Percentiles rank a stretch among this genome's conserved stretches.
Conservation (phyloP, 257 asterid genomes). For the Verbena officinalis region DNA sequence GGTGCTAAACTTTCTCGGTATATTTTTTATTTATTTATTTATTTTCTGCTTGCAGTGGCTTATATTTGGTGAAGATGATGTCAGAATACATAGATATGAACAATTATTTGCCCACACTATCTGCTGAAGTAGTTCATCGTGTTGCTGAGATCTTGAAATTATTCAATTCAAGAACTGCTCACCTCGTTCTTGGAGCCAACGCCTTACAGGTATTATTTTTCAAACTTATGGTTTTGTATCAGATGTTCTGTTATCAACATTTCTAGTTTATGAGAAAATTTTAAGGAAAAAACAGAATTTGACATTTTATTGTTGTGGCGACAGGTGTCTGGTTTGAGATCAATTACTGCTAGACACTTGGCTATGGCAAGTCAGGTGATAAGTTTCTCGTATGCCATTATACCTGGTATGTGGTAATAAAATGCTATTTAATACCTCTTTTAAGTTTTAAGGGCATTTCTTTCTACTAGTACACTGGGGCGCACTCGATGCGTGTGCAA, state of each 20-base stretch:
- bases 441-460: neutral
- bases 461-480: slow-evolving; percentile 5
- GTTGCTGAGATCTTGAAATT: slow-evolving; percentile 90
- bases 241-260: slow-evolving; percentile 3
- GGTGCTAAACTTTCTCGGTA: slow-evolving; percentile 9
- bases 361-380: slow-evolving; percentile 99
- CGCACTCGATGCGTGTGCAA: too few relatives aligned
- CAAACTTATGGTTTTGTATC: slow-evolving; percentile 9
- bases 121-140: slow-evolving; percentile 94
- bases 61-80: slow-evolving; percentile 94
- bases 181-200: slow-evolving; percentile 99
- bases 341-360: slow-evolving; percentile 96
- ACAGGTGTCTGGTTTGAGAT: slow-evolving; percentile 98
- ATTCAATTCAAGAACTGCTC: slow-evolving; percentile 94
- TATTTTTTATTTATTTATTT: slow-evolving; percentile 21
- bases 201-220: slow-evolving; percentile 82
- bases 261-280: slow-evolving; percentile 12
- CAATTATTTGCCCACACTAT: slow-evolving; percentile 67
- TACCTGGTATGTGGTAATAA: slow-evolving; percentile 79
- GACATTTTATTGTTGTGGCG: slow-evolving; percentile 25
- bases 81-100: slow-evolving; percentile 89
- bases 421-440: neutral
- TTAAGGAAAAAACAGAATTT: slow-evolving; percentile 17
- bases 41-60: slow-evolving; percentile 73
- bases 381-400: slow-evolving; percentile 77